A percentile compares a stretch with the other conserved stretches of the same genome.
Conservation (phyloP, 2,329 filamentous ascomycete species). For the Aspergillus clavatus region DNA sequence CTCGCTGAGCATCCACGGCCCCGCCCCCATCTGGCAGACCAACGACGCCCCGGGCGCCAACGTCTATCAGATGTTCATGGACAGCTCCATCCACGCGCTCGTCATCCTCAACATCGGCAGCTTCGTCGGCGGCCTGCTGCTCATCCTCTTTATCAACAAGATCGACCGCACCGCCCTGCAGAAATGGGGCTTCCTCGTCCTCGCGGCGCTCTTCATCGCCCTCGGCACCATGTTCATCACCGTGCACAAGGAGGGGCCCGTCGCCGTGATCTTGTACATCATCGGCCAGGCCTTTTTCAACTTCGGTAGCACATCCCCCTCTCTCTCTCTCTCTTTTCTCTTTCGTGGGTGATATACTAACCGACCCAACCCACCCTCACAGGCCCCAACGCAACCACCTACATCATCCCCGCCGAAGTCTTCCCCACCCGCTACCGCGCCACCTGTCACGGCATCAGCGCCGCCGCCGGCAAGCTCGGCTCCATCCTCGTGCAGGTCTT, state of each 20-base stretch:
- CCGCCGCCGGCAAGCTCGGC: constrained; percentile 51
- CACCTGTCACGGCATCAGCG: constrained; percentile 51
- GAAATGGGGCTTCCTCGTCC: constrained; percentile 41
- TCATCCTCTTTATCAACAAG: constrained; percentile 38
- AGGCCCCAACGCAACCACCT: constrained; percentile 40
- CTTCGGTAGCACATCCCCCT: too few relatives aligned
- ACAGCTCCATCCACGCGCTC: constrained; percentile 36
- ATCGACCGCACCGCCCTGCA: constrained; percentile 42
- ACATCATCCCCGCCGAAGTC: constrained; percentile 52
- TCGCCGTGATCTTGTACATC: constrained; percentile 41
- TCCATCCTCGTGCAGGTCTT: constrained; percentile 43
- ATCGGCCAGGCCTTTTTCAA: constrained; percentile 47
- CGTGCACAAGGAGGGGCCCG: constrained; percentile 31
- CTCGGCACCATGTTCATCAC: constrained; percentile 42
- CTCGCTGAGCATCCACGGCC: constrained; percentile 22
- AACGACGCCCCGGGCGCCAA: constrained; percentile 38
- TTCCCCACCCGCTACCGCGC: constrained; percentile 54
- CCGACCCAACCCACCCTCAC: too few relatives aligned
- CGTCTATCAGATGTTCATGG: constrained; percentile 37
- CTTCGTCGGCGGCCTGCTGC: constrained; percentile 38
- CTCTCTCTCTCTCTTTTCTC: too few relatives aligned
- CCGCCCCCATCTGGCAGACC: constrained; percentile 35
- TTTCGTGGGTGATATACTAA: too few relatives aligned
- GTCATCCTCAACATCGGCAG: constrained; percentile 41
- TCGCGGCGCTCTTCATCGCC: constrained; percentile 41